Evolutionary conservation across 129 eudicot species (phyloP).

Genomic region (Chrysanthemum makinoi): DNA sequence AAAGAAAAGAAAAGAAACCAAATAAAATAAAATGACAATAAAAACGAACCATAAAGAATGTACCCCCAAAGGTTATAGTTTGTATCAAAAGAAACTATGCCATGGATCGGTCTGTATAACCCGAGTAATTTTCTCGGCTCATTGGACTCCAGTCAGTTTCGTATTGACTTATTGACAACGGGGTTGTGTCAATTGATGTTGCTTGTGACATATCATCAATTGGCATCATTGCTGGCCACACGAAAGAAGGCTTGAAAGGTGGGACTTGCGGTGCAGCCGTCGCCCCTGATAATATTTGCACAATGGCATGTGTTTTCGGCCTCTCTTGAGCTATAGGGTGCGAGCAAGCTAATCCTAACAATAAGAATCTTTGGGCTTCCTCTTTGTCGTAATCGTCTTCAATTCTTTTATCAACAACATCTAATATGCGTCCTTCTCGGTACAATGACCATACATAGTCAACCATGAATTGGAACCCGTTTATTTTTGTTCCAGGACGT

Average conservation of each 20-base stretch:
- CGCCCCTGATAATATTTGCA: constrained; percentile 69
- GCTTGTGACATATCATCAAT: constrained; percentile 41
- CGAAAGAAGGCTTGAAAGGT: constrained; percentile 70
- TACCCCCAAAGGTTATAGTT: constrained; percentile 32
- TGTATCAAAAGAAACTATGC: constrained; percentile 48
- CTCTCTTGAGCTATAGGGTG: constrained; percentile 72
- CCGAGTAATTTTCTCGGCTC: constrained; percentile 47
- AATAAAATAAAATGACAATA: constrained; percentile 18
- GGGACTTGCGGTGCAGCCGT: constrained; percentile 60
- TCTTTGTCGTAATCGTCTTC: constrained; percentile 46
- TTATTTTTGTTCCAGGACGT: constrained; percentile 66
- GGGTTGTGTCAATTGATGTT: constrained; percentile 37
- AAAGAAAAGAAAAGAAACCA: not conserved
- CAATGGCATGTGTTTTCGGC: constrained; percentile 64
- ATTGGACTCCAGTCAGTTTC: constrained; percentile 58
- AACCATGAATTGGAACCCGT: constrained; percentile 53
- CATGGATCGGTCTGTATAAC: constrained; percentile 40
- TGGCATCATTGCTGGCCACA: constrained; percentile 73
- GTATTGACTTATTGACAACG: constrained; percentile 42
- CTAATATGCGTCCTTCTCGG: constrained; percentile 58
- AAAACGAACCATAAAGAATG: constrained; percentile 21
- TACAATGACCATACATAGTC: constrained; percentile 86
- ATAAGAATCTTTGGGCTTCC: constrained; percentile 65
- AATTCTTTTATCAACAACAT: constrained; percentile 58
- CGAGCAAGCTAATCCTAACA: constrained; percentile 79